phyloP scores from a whole-genome alignment of 495 filamentous ascomycete species.

The Lasiosphaeris hirsuta region DNA sequence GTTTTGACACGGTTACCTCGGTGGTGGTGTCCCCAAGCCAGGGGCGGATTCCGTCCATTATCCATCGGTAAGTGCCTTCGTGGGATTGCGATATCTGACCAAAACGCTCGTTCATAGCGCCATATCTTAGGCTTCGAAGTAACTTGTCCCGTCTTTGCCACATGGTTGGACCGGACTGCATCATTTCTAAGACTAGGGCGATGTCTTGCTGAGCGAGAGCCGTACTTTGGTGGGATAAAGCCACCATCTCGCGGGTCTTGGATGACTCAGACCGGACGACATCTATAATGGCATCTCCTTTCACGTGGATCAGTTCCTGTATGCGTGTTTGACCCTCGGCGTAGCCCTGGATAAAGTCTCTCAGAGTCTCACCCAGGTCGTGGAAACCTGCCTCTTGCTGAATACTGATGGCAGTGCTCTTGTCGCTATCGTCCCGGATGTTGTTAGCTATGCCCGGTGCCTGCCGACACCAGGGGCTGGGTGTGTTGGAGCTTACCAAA shows the following conservation, averaged over 20 bases:
- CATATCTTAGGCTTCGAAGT: constrained; percentile 23
- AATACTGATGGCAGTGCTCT: constrained; percentile 3
- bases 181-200: not conserved
- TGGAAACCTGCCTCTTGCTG: constrained; percentile 3
- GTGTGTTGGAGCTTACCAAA: constrained; percentile 9
- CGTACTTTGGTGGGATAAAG: not conserved
- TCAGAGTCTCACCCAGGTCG: not conserved
- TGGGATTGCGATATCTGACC: constrained; percentile 19
- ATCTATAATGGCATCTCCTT: not conserved
- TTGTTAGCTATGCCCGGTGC: not conserved
- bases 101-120: constrained; percentile 21
- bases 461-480: too few relatives aligned
- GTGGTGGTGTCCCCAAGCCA: not conserved
- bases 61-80: constrained; percentile 33
- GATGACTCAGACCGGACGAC: not conserved
- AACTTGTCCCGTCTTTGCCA: constrained; percentile 11
- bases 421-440: not conserved
- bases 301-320: not conserved
- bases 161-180: not conserved
- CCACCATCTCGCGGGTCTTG: not conserved
- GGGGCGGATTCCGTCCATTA: constrained; percentile 18
- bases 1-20: not conserved
- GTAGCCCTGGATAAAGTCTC: not conserved
- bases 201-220: constrained; percentile 1
- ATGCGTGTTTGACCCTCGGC: not conserved